Conservation (phyloP, 2,329 filamentous ascomycete genomes). For the Gremmenia infestans region DNA sequence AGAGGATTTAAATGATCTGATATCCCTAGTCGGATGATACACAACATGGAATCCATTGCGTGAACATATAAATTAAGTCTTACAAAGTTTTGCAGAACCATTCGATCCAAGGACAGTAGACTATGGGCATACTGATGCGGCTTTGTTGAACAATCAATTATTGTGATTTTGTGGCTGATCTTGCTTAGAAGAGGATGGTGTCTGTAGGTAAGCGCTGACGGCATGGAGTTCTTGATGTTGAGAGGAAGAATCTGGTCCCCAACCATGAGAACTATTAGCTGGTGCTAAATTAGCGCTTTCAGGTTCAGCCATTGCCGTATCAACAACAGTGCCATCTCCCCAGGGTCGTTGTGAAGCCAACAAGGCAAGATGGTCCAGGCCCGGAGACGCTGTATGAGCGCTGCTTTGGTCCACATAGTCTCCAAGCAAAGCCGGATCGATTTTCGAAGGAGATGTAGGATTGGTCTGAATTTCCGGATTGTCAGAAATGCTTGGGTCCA, state of each 20-base stretch:
- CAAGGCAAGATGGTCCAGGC: slow-evolving; percentile 20
- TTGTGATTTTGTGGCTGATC: no score
- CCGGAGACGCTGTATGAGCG: slow-evolving; percentile 17
- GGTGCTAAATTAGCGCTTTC: slow-evolving; percentile 9
- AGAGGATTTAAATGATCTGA: no score
- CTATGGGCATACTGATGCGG: no score
- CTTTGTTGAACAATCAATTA: no score
- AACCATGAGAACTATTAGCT: slow-evolving; percentile 11
- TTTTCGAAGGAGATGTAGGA: slow-evolving; percentile 17
- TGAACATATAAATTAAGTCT: no score
- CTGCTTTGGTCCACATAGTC: slow-evolving; percentile 10
- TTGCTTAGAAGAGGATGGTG: slow-evolving; percentile 7
- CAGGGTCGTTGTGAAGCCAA: slow-evolving; percentile 21
- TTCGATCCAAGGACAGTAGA: no score
- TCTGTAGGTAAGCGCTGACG: slow-evolving; percentile 14
- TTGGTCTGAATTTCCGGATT: not conserved
- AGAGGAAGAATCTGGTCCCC: slow-evolving; percentile 13
- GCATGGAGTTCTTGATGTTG: slow-evolving; percentile 10
- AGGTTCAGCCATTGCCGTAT: slow-evolving; percentile 16
- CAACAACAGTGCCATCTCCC: slow-evolving; percentile 17
- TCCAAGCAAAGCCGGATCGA: slow-evolving; percentile 19
- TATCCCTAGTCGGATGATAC: no score
- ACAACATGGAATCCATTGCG: no score
- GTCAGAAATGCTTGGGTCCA: not conserved
- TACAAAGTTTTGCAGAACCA: no score